Evolutionary conservation across 169 alveolate genomes (phyloP), one percentile per base, ranked within the genome.

Genomic region (Neospora caninum): DNA sequence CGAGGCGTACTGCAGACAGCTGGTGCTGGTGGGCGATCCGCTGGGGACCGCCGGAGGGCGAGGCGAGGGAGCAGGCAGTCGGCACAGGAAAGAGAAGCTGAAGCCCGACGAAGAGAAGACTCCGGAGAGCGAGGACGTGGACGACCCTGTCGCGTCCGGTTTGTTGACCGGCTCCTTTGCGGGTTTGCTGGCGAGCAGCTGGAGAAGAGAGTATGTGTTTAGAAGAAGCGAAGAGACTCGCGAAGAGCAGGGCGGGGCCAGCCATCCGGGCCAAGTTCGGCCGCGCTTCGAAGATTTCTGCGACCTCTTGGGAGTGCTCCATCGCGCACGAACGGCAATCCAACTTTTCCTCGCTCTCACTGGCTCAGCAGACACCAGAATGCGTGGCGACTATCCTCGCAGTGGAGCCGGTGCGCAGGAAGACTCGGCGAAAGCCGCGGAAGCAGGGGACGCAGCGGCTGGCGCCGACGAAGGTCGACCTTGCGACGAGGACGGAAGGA

Each of bases 1-100:
- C 89, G 89, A 82, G 25, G 89, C 89, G 69, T 82, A 82, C 89
- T 82, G 89, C 89, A 18, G 64, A 38, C 89, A 82, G 67, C 89
- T 82, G 64, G 89, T 42, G 67, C 34, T 82, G 89, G 53, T 38
- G 67, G 89, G 89, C 16, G 89, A 78, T 78, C 86, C 86, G 86
- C 42, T 38, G 2, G 86, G 45, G 29, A 29, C 45, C n/a, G 45
- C n/a, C 45, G 86, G 86, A n/a, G 86, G 7, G 39, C 39, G 86
- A 9, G 83, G 83, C 39, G 45, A 36, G 86, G 86, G 45, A 20
- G 13, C 27, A 0, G 86, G 86, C 9, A 43, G 86, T 16, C 27
- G 43, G 49, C 1, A 0, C 20, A 43, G 22, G 27, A 78, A 10
- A 29, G 42, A 78, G 45, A n/a, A 78, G 45, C 18, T 7, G 64